A percentile compares a stretch with the other conserved stretches of the same genome.
These are phyloP conservation scores for Talaromyces adpressus DNA, from an alignment of 495 filamentous ascomycete genomes.

Conservation along the genomic window DNA sequence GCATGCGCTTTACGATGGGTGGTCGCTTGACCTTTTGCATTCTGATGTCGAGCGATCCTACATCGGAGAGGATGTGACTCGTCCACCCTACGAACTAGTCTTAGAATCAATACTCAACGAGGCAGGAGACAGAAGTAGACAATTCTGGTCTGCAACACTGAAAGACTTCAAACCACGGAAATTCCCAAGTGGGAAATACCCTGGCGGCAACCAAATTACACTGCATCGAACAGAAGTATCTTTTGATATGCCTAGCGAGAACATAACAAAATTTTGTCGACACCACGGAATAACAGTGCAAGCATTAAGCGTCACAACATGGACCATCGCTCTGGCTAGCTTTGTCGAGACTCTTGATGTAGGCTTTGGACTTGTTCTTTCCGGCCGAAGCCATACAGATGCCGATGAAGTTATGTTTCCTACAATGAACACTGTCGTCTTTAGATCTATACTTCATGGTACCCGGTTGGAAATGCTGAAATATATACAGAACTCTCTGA, in stretches of 20 bases:
- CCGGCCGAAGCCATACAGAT: constrained; percentile 55
- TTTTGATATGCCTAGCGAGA: constrained; percentile 26
- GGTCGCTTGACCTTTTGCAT: constrained; percentile 59
- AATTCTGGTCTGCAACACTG: constrained; percentile 48
- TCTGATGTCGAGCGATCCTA: constrained; percentile 56
- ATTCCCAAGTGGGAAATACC: constrained; percentile 11
- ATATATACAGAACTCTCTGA: constrained; percentile 49
- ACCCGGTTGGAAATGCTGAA: constrained; percentile 49
- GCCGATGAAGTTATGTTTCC: constrained; percentile 61
- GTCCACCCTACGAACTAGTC: constrained; percentile 39
- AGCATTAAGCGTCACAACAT: constrained; percentile 57
- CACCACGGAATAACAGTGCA: constrained; percentile 53
- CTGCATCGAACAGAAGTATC: constrained; percentile 39
- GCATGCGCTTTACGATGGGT: constrained; percentile 74
- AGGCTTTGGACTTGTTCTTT: constrained; percentile 63
- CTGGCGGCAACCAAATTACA: constrained; percentile 31
- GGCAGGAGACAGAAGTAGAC: constrained; percentile 27
- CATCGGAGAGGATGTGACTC: constrained; percentile 22
- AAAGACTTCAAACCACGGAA: constrained; percentile 32
- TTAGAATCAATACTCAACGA: constrained; percentile 36
- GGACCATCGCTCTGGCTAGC: constrained; percentile 54
- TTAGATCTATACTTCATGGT: constrained; percentile 59
- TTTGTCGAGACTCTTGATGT: constrained; percentile 52
- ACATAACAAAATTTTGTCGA: constrained; percentile 47
- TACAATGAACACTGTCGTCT: constrained; percentile 68